Conservation (phyloP, 2,329 filamentous ascomycete genomes). For the Endocalyx cinctus region DNA sequence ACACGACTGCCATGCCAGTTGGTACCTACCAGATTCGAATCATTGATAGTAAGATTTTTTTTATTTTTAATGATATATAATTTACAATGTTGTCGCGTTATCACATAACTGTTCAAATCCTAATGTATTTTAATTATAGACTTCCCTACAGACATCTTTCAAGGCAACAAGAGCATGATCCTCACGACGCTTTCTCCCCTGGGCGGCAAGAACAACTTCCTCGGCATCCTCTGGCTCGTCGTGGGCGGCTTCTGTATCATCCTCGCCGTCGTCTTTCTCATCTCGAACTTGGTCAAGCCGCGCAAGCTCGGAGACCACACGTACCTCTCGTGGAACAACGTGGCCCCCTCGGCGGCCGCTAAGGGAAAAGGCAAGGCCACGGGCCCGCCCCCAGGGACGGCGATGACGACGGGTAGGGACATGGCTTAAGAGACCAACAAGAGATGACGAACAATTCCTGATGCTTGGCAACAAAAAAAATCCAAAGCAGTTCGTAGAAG, state of each 20-base stretch:
- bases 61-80: too few relatives aligned
- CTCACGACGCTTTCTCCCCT: constrained; percentile 88
- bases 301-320: constrained; percentile 98
- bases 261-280: constrained; percentile 81
- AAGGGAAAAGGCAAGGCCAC: constrained; percentile 36
- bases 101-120: not conserved
- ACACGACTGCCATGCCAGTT: constrained; percentile 58
- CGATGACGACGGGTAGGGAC: constrained; percentile 54
- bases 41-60: constrained; percentile 64
- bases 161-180: constrained; percentile 84
- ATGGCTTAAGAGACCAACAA: constrained; percentile 34
- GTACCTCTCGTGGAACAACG: constrained; percentile 90
- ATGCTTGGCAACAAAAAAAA: too few relatives aligned
- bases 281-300: constrained; percentile 86
- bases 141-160: constrained; percentile 74
- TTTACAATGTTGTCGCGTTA: too few relatives aligned
- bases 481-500: too few relatives aligned
- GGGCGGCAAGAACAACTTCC: constrained; percentile 90
- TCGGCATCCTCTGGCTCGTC: constrained; percentile 93
- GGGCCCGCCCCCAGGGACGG: constrained; percentile 39
- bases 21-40: constrained; percentile 78
- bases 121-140: constrained; percentile 43
- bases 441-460: too few relatives aligned
- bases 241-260: constrained; percentile 91
- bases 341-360: constrained; percentile 33